Percentiles rank a stretch among this genome's conserved stretches.
Evolutionary conservation across 2,329 filamentous ascomycete genomes (phyloP).

Genomic region (Parastagonospora avenae): DNA sequence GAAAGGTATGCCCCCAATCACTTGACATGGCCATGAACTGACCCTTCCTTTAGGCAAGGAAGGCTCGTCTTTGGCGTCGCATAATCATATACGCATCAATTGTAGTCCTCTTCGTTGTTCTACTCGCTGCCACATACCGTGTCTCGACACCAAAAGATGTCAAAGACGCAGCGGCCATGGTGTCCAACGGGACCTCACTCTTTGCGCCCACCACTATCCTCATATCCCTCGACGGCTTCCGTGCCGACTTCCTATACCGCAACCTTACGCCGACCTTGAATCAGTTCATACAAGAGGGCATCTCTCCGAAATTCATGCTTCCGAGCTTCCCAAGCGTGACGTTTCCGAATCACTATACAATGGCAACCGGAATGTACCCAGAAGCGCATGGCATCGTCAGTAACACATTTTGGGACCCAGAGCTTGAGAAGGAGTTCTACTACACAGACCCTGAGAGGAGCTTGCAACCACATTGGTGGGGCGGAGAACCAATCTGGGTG

Average conservation of each 20-base stretch:
- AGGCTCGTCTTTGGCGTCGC: constrained; percentile 48
- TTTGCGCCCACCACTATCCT: constrained; percentile 93
- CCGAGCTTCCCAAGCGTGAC: constrained; percentile 96
- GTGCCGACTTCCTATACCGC: constrained; percentile 87
- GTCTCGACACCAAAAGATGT: constrained; percentile 49
- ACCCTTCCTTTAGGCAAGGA: constrained; percentile 22
- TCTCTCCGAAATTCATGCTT: constrained; percentile 90
- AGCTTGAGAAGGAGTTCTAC: constrained; percentile 77
- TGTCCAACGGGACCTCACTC: constrained; percentile 80
- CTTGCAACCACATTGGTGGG: constrained; percentile 91
- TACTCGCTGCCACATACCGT: constrained; percentile 62
- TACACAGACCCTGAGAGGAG: constrained; percentile 80
- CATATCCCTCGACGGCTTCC: constrained; percentile 93
- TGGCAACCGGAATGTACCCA: constrained; percentile 89
- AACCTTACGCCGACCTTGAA: constrained; percentile 82
- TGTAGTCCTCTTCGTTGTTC: constrained; percentile 58
- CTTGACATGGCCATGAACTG: constrained; percentile 44
- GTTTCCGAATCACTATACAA: constrained; percentile 91
- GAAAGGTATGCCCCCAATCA: constrained; percentile 28
- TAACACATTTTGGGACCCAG: constrained; percentile 92
- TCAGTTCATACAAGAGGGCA: constrained; percentile 77
- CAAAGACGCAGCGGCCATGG: constrained; percentile 41
- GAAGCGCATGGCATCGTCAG: constrained; percentile 92
- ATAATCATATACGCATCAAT: constrained; percentile 52
- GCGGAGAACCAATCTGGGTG: constrained; percentile 90